Percentiles rank a stretch among this genome's conserved stretches.
phyloP scores from a whole-genome alignment of 2,329 filamentous ascomycete genomes.

The Plenodomus lindquistii region DNA sequence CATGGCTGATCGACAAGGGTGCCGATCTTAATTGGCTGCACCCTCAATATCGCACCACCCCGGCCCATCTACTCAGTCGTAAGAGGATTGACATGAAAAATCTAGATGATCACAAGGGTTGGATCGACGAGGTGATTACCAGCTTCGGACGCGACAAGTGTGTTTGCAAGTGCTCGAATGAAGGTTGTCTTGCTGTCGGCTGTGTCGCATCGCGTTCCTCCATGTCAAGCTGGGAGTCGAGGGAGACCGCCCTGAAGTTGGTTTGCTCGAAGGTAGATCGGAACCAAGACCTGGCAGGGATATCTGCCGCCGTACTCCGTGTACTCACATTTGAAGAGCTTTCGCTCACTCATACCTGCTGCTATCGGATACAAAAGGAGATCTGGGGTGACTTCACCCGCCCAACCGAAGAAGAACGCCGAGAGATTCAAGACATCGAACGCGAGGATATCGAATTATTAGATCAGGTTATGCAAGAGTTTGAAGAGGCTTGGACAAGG shows the following conservation, averaged over 20 bases:
- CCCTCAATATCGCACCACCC: neutral
- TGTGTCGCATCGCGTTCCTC: neutral
- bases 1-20: neutral
- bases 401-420: neutral
- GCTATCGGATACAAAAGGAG: neutral
- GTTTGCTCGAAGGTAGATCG: neutral
- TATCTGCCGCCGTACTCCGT: neutral
- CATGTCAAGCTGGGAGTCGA: too few species aligned
- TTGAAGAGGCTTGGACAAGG: neutral
- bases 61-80: neutral
- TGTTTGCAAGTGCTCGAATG: neutral
- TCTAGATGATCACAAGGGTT: neutral
- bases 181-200: neutral
- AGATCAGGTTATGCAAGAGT: neutral
- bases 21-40: neutral
- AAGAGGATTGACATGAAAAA: neutral
- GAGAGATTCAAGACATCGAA: neutral
- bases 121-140: too few species aligned
- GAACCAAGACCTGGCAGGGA: neutral
- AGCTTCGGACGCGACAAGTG: neutral
- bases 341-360: constrained; percentile 1
- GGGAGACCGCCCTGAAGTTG: too few species aligned
- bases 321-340: neutral
- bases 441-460: neutral
- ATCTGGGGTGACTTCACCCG: neutral